Percentiles rank a stretch among this genome's conserved stretches.
These are phyloP conservation scores for Diplodia seriata DNA, from an alignment of 2,329 filamentous ascomycete genomes.

Conservation along the genomic window DNA sequence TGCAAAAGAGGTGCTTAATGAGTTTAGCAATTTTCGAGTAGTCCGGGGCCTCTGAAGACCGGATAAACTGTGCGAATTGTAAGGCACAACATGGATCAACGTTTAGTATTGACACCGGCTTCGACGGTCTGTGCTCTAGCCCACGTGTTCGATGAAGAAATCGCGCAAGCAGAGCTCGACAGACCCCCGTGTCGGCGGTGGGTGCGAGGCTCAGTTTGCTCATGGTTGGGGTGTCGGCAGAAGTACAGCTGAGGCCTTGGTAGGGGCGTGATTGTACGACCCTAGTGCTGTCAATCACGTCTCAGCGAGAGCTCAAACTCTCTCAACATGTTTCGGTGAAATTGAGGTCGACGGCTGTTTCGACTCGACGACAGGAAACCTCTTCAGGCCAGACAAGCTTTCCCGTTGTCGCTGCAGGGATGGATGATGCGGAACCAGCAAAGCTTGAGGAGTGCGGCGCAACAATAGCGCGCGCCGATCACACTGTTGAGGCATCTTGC, in stretches of 20 bases:
- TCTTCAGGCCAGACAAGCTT: neutral
- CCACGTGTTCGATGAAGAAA: neutral
- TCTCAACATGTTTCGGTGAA: neutral
- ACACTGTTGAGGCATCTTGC: neutral
- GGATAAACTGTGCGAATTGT: neutral
- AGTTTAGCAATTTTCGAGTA: neutral
- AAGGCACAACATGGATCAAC: neutral
- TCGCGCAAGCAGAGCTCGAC: slow-evolving; percentile 1
- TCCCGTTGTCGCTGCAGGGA: neutral
- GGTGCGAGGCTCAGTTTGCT: neutral
- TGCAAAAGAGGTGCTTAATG: neutral
- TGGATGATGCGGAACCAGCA: neutral
- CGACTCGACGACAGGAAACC: neutral
- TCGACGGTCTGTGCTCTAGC: neutral
- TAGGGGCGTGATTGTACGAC: neutral
- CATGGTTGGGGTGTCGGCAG: neutral
- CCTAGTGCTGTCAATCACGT: neutral
- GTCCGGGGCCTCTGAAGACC: neutral
- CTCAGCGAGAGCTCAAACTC: neutral
- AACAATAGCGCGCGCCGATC: slow-evolving; percentile 8
- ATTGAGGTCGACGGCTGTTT: too few species aligned
- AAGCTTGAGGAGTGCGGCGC: slow-evolving; percentile 7
- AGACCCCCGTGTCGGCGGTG: neutral
- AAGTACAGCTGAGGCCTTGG: neutral
- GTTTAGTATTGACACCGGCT: neutral